Conservation (phyloP, 2,329 filamentous ascomycete species). For the Aspergillus amoenus region DNA sequence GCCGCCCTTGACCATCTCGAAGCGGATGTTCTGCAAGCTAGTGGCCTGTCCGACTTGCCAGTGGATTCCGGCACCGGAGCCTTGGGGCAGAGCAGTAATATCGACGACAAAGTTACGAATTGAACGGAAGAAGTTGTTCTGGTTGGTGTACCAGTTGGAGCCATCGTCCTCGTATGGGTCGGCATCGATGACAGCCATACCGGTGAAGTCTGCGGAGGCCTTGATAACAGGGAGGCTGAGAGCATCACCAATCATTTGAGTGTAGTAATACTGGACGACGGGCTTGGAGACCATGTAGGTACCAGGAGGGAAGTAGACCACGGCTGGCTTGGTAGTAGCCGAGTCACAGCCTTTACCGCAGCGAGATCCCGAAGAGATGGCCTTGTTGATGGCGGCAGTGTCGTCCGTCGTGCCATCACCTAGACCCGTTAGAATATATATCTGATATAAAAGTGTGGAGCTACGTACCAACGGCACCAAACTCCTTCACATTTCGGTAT, state of each 20-base stretch:
- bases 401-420: slow-evolving; percentile 74
- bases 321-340: slow-evolving; percentile 74
- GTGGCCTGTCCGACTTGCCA: slow-evolving; percentile 86
- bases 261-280: slow-evolving; percentile 87
- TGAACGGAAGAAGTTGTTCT: slow-evolving; percentile 81
- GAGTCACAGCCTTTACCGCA: slow-evolving; percentile 83
- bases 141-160: slow-evolving; percentile 75
- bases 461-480: slow-evolving; percentile 66
- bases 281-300: slow-evolving; percentile 80
- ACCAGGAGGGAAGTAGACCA: slow-evolving; percentile 89
- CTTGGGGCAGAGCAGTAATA: slow-evolving; percentile 63
- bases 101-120: slow-evolving; percentile 81
- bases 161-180: slow-evolving; percentile 75
- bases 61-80: slow-evolving; percentile 69
- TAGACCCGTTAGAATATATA: slow-evolving; percentile 27
- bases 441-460: slow-evolving; percentile 18
- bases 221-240: slow-evolving; percentile 71
- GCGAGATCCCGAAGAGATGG: slow-evolving; percentile 73
- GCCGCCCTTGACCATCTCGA: slow-evolving; percentile 72
- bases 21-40: slow-evolving; percentile 75
- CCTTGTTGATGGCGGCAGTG: slow-evolving; percentile 81
- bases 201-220: slow-evolving; percentile 68
- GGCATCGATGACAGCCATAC: slow-evolving; percentile 86
- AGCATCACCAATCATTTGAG: slow-evolving; percentile 84
- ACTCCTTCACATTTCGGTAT: slow-evolving; percentile 76